phyloP scores from a whole-genome alignment of 2,329 filamentous ascomycete genomes.

The Leptosphaerulina australis region DNA sequence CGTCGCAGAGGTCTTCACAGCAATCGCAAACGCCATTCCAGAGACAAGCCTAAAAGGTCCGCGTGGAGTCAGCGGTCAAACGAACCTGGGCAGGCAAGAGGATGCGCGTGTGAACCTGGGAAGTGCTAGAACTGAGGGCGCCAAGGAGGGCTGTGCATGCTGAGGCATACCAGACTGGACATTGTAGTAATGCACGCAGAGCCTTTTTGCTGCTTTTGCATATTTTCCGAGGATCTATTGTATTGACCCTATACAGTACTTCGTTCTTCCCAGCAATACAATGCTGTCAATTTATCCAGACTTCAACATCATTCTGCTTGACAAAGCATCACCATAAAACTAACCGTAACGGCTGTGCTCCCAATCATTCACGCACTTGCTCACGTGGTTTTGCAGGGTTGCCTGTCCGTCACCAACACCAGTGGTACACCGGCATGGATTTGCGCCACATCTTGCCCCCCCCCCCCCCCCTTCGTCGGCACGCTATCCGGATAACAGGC shows the following conservation, averaged over 20 bases:
- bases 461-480: not conserved
- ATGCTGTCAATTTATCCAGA: not conserved
- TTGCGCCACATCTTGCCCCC: slow-evolving; percentile 10
- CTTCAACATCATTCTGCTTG: not conserved
- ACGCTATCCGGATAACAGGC: slow-evolving; percentile 4
- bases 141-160: slow-evolving; percentile 92
- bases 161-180: slow-evolving; percentile 48
- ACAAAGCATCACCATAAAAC: not conserved
- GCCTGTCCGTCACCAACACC: not conserved
- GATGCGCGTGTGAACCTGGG: slow-evolving; percentile 82
- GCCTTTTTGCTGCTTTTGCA: slow-evolving; percentile 3
- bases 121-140: slow-evolving; percentile 70
- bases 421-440: not conserved
- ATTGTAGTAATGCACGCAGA: slow-evolving; percentile 14
- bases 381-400: slow-evolving; percentile 2
- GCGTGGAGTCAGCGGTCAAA: slow-evolving; percentile 67
- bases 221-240: not conserved
- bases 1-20: slow-evolving; percentile 94
- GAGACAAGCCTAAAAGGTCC: slow-evolving; percentile 94
- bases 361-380: not conserved
- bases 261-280: not conserved
- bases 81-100: slow-evolving; percentile 61
- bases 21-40: slow-evolving; percentile 96
- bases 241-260: slow-evolving; percentile 13
- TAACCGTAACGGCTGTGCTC: not conserved